Conservation (phyloP, 139 green algal genomes). For the Coccomyxa sp. region DNA sequence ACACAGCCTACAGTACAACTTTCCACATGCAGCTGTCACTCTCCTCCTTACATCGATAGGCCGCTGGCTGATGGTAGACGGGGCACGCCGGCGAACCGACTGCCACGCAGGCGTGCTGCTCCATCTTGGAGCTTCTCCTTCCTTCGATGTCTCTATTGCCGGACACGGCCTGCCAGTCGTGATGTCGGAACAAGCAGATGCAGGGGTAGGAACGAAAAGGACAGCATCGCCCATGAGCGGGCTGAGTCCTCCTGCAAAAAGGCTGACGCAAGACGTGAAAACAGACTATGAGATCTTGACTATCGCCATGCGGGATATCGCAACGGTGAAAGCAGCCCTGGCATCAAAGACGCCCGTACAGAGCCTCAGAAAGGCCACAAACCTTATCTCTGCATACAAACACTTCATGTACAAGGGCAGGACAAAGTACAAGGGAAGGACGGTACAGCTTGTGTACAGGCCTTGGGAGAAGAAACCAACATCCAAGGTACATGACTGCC, state of each 20-base stretch:
- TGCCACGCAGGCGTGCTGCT: no score
- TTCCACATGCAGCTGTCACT: no score
- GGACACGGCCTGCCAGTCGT: background rate
- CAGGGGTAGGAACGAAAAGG: background rate
- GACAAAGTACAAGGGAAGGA: slow-evolving; percentile 1
- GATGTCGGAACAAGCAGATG: background rate
- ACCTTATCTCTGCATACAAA: slow-evolving; percentile 1
- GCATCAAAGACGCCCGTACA: background rate
- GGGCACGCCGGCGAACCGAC: no score
- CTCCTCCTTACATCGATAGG: no score
- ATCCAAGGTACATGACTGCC: no score
- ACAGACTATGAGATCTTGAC: slow-evolving; percentile 1
- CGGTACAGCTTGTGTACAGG: background rate
- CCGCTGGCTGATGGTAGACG: no score
- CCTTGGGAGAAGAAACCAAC: background rate
- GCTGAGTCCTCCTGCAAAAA: background rate
- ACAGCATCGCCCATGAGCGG: background rate
- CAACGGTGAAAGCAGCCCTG: background rate
- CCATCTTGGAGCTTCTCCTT: no score
- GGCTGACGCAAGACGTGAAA: background rate
- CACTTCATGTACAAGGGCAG: background rate
- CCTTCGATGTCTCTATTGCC: background rate
- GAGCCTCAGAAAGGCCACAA: background rate
- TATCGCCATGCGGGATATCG: background rate
- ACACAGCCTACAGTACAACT: slow-evolving; percentile 44